These are phyloP conservation scores for Phialemonium atrogriseum DNA, from an alignment of 2,329 filamentous ascomycete species.

Conservation along the genomic window DNA sequence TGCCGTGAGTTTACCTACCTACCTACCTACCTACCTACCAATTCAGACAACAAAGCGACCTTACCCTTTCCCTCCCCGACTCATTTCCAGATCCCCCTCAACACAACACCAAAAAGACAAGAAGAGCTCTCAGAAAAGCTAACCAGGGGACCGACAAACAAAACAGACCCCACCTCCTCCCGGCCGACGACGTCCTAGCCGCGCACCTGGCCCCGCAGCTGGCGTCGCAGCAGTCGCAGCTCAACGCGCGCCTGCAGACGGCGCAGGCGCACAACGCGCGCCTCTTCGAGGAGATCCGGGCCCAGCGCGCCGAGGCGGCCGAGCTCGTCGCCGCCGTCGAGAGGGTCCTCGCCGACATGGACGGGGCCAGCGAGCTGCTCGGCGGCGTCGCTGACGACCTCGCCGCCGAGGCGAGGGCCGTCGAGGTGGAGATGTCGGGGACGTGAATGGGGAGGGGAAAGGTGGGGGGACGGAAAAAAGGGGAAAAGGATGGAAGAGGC, in stretches of 20 bases:
- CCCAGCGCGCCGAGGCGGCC: conserved; percentile 48
- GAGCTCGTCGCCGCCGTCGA: conserved; percentile 41
- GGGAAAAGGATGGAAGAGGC: background rate
- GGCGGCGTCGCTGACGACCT: conserved; percentile 38
- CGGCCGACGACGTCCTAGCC: conserved; percentile 40
- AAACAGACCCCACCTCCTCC: conserved; percentile 45
- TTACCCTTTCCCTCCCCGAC: background rate
- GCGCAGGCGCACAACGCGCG: conserved; percentile 48
- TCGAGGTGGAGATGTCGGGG: conserved; percentile 31
- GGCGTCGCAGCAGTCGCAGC: conserved; percentile 42
- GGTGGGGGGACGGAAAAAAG: background rate
- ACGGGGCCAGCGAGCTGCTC: conserved; percentile 41
- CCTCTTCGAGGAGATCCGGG: conserved; percentile 40
- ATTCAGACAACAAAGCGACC: no score
- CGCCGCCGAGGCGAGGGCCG: conserved; percentile 38
- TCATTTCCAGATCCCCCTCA: no score
- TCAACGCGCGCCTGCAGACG: conserved; percentile 49
- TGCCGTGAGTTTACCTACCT: conserved; percentile 36
- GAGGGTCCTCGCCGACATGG: conserved; percentile 43
- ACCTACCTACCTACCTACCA: no score
- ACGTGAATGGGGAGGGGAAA: conserved; percentile 6
- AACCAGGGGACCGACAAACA: conserved; percentile 4
- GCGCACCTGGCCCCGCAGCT: conserved; percentile 49
- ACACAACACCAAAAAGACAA: no score
- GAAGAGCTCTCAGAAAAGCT: background rate